Evolutionary conservation across 805 yeast species (phyloP).

Genomic region (Kodamaea leandrae): DNA sequence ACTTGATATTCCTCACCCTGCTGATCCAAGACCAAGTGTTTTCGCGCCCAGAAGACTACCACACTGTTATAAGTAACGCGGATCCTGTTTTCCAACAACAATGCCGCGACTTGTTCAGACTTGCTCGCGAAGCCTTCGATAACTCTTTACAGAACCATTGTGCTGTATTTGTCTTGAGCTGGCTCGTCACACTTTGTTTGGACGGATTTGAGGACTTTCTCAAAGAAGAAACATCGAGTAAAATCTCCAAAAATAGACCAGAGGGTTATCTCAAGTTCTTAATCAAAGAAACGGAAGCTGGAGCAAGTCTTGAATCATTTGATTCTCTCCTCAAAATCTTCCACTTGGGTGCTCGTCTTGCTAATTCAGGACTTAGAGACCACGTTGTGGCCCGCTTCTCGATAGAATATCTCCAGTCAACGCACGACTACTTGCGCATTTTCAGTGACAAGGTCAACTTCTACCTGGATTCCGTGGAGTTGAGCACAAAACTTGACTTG

Average conservation of each 20-base stretch:
- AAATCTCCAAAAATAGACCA: constrained; percentile 25
- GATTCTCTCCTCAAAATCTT: constrained; percentile 35
- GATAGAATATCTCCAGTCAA: constrained; percentile 29
- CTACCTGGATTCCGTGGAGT: constrained; percentile 15
- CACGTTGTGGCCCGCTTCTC: constrained; percentile 34
- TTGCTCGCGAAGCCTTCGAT: constrained; percentile 29
- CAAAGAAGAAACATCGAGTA: background rate
- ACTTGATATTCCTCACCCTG: constrained; percentile 29
- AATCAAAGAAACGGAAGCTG: constrained; percentile 27
- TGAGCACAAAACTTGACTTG: constrained; percentile 18
- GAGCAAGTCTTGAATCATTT: constrained; percentile 30
- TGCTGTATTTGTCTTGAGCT: constrained; percentile 25
- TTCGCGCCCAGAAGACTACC: constrained; percentile 37
- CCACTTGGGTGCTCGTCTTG: constrained; percentile 34
- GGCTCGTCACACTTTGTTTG: constrained; percentile 34
- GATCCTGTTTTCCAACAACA: constrained; percentile 23
- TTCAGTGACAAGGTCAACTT: constrained; percentile 10
- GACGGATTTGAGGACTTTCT: constrained; percentile 26
- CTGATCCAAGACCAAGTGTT: constrained; percentile 36
- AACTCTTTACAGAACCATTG: constrained; percentile 18
- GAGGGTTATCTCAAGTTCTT: constrained; percentile 29
- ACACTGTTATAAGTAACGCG: constrained; percentile 18
- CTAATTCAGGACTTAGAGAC: constrained; percentile 13
- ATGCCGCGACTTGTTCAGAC: constrained; percentile 33
- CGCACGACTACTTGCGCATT: constrained; percentile 22